Conservation (phyloP, 2,329 filamentous ascomycete genomes). For the Cladophialophora chaetospira region DNA sequence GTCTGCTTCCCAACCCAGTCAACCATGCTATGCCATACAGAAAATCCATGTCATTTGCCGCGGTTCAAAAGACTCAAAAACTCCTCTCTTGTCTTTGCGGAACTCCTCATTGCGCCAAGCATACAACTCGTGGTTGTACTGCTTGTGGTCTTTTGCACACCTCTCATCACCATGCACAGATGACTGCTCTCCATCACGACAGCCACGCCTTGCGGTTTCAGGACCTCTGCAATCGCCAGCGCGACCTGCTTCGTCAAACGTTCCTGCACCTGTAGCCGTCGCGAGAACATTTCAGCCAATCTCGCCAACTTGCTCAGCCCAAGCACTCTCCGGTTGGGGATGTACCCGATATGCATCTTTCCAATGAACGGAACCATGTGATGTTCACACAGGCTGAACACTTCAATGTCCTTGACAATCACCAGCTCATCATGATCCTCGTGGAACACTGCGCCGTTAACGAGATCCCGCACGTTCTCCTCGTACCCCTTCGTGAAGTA, state of each 20-base stretch:
- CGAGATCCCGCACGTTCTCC: slow-evolving; percentile 86
- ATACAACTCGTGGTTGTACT: slow-evolving; percentile 96
- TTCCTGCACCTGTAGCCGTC: slow-evolving; percentile 93
- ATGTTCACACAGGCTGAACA: slow-evolving; percentile 94
- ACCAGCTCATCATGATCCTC: slow-evolving; percentile 97
- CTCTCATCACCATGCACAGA: slow-evolving; percentile 98
- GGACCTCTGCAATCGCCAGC: slow-evolving; percentile 85
- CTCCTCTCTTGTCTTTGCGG: slow-evolving; percentile 92
- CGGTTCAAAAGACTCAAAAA: slow-evolving; percentile 79
- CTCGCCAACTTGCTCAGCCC: slow-evolving; percentile 94
- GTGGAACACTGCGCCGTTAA: slow-evolving; percentile 92
- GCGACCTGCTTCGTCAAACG: slow-evolving; percentile 95
- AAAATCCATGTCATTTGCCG: neutral
- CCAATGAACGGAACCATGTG: slow-evolving; percentile 95
- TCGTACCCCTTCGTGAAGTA: slow-evolving; percentile 97
- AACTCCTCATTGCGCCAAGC: slow-evolving; percentile 90
- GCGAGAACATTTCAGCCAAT: slow-evolving; percentile 95
- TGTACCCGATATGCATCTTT: slow-evolving; percentile 99
- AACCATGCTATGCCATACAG: too few relatives aligned
- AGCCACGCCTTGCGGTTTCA: slow-evolving; percentile 90
- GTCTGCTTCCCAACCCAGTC: too few relatives aligned
- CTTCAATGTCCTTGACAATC: slow-evolving; percentile 95
- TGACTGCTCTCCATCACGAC: slow-evolving; percentile 98
- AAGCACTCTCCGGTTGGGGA: slow-evolving; percentile 86
- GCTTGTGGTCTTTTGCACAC: slow-evolving; percentile 87